A percentile compares a stretch with the other conserved stretches of the same genome.
These are phyloP conservation scores for Heterobasidion parviporum DNA, from an alignment of 1,284 basidiomycete species.

Conservation along the genomic window DNA sequence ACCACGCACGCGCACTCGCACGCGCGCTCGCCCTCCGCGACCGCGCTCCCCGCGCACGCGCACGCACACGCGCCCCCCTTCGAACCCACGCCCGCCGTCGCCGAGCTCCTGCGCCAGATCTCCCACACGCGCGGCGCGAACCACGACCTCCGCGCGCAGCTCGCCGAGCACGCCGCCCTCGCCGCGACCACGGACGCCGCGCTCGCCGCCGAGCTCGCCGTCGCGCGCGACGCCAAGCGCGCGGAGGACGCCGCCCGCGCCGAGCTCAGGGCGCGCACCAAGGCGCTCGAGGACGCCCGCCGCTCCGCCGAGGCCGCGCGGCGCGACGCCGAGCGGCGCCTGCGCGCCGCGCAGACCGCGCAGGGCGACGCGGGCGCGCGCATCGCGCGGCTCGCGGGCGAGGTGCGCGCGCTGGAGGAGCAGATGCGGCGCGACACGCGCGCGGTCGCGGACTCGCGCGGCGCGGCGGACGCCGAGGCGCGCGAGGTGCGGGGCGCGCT, in stretches of 20 bases:
- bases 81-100: constrained; percentile 66
- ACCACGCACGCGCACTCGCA: too few species aligned
- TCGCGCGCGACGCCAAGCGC: constrained; percentile 69
- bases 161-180: constrained; percentile 57
- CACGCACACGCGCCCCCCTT: constrained; percentile 23
- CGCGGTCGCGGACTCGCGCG: constrained; percentile 29
- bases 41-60: constrained; percentile 14
- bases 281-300: constrained; percentile 81
- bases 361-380: constrained; percentile 60
- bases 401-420: constrained; percentile 56
- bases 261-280: constrained; percentile 77
- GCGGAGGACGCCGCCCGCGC: constrained; percentile 74
- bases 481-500: constrained; percentile 39
- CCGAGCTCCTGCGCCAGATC: constrained; percentile 75
- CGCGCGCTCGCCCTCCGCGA: background rate
- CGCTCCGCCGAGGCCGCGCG: constrained; percentile 73
- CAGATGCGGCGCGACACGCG: constrained; percentile 37
- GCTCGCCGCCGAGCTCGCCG: constrained; percentile 69
- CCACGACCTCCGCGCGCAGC: constrained; percentile 69
- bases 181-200: constrained; percentile 55
- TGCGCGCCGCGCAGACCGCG: constrained; percentile 60
- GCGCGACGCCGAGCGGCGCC: constrained; percentile 82
- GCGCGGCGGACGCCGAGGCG: constrained; percentile 28
- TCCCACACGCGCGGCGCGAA: constrained; percentile 57
- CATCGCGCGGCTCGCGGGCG: constrained; percentile 58